Evolutionary conservation across 441 rosid species (phyloP), one percentile per base, ranked within the genome.

Genomic region (Aquilaria agallochum): DNA sequence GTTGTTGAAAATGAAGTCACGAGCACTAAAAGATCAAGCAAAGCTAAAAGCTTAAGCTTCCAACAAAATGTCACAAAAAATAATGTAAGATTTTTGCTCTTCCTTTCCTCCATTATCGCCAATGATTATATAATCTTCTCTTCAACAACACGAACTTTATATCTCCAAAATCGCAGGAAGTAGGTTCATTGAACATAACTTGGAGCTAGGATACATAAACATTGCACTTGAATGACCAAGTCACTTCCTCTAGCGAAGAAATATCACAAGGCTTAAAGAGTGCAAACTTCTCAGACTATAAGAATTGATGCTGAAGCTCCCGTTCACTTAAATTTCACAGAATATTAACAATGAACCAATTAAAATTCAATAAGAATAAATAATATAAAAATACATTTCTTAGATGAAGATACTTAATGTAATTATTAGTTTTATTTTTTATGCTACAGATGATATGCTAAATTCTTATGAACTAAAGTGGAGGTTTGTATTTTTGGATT

Each of bases 151-250:
- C 5, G 77, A 62, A 64, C 27, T 62, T 79, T 62, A 69, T 72
- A 31, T 57, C 65, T 20, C 70, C 58, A 84, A 90, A 96, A 76
- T 79, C 68, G 82, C 75, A 61, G 75, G 42, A 63, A 32, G 64
- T 73, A 63, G 81, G 66, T 70, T 60, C 14, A 67, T 46, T 56
- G 80, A 78, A 61, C 82, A 68, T 30, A 66, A 53, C 30, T 46
- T 70, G 50, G 53, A 9, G 56, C 58, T 67, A 64, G 73, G 83
- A 75, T 80, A 71, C 60, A 72, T 69, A 51, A 67, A 55, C 67
- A 64, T 72, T 65, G 70, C 89, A 31, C 75, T 77, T 49, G 94
- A 92, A 71, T 97, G 92, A 67, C 98, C 97, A 10, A 95, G 99
- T 65, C 80, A 62, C 95, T 91, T 68, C 87, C 95, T 32, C 98